Percentiles rank a stretch among this genome's conserved stretches.
Evolutionary conservation across 2,329 filamentous ascomycete species (phyloP).

Genomic region (Lecanosticta acicola): DNA sequence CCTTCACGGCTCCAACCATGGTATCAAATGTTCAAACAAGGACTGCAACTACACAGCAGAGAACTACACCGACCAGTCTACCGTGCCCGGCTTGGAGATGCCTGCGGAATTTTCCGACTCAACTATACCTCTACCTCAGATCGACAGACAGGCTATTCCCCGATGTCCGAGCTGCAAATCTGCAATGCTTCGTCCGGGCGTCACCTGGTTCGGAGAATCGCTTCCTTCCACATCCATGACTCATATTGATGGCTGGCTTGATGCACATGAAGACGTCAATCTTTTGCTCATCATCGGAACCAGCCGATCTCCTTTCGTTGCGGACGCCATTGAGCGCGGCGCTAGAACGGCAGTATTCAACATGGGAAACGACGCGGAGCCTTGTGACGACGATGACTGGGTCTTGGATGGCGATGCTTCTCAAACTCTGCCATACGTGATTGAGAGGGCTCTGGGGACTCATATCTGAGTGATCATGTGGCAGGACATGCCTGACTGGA

Average conservation of each 20-base stretch:
- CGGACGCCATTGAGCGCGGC: constrained; percentile 62
- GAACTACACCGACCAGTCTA: not conserved
- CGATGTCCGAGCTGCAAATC: constrained; percentile 63
- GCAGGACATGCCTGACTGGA: too few species aligned
- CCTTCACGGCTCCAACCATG: too few species aligned
- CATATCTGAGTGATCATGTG: too few species aligned
- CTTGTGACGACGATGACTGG: not conserved
- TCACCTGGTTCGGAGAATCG: constrained; percentile 83
- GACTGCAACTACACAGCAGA: not conserved
- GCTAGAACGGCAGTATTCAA: constrained; percentile 75
- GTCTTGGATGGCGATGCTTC: not conserved
- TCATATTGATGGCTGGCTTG: constrained; percentile 62
- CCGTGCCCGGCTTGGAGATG: not conserved
- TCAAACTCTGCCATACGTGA: not conserved
- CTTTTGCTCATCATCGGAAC: constrained; percentile 85
- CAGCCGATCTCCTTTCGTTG: constrained; percentile 71
- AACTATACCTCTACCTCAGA: not conserved
- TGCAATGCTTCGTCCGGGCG: constrained; percentile 69
- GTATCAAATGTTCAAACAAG: constrained; percentile 1
- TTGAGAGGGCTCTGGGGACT: too few species aligned
- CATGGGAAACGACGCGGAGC: constrained; percentile 35
- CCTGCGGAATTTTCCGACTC: constrained; percentile 1
- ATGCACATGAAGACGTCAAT: constrained; percentile 53
- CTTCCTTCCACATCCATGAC: constrained; percentile 59
- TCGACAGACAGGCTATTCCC: constrained; percentile 54